These are phyloP conservation scores for Coemansia sp. DNA, from an alignment of 192 early-diverging fungal species.

Conservation along the genomic window DNA sequence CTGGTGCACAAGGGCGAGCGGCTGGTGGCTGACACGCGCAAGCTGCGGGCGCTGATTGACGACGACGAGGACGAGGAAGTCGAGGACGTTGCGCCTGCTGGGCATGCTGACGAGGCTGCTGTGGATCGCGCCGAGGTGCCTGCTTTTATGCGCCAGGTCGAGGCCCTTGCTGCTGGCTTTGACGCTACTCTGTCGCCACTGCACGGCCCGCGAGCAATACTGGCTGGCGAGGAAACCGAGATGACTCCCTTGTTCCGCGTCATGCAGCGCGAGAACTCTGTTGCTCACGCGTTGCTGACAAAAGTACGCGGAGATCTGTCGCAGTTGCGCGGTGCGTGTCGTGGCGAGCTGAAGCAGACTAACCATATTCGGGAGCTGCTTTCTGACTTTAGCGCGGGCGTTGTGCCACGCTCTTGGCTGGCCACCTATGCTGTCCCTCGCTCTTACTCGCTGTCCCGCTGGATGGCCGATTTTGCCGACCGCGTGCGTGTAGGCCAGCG, in stretches of 20 bases:
- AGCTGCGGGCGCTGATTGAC: slow-evolving; percentile 76
- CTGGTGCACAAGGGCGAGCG: slow-evolving; percentile 78
- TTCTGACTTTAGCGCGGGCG: slow-evolving; percentile 68
- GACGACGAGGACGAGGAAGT: slow-evolving; percentile 72
- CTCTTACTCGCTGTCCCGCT: slow-evolving; percentile 64
- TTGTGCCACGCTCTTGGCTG: slow-evolving; percentile 70
- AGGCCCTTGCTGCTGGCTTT: slow-evolving; percentile 62
- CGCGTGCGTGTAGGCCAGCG: slow-evolving; percentile 67
- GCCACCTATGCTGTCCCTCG: slow-evolving; percentile 48
- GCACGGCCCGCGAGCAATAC: neutral
- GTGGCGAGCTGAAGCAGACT: slow-evolving; percentile 82
- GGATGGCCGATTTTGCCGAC: slow-evolving; percentile 73
- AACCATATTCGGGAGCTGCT: slow-evolving; percentile 81
- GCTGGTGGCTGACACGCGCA: slow-evolving; percentile 83
- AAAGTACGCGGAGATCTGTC: slow-evolving; percentile 70
- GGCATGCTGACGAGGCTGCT: neutral
- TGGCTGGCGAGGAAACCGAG: neutral
- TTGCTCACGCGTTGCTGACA: slow-evolving; percentile 61
- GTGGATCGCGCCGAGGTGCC: slow-evolving; percentile 60
- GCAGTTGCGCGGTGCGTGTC: slow-evolving; percentile 67
- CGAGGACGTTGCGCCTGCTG: neutral
- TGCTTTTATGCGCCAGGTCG: slow-evolving; percentile 75
- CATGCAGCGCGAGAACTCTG: slow-evolving; percentile 79
- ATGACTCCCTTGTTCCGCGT: slow-evolving; percentile 77
- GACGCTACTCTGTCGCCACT: slow-evolving; percentile 57